Percentiles rank a stretch among this genome's conserved stretches.
phyloP scores from a whole-genome alignment of 2,329 filamentous ascomycete genomes.

The Trichoderma sp. region DNA sequence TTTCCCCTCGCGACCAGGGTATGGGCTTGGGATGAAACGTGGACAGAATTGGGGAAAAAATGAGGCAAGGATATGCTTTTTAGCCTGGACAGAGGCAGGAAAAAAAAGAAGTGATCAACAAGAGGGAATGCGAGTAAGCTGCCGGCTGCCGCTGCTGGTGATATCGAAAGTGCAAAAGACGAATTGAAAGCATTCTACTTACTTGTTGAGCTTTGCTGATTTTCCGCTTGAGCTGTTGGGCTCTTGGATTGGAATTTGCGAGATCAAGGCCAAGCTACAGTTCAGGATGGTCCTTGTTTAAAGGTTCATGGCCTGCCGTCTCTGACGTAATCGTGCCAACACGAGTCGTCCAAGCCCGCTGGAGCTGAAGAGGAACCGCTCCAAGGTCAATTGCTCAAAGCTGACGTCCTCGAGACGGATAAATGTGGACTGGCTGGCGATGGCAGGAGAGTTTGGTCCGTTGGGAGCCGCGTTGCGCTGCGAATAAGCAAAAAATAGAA shows the following conservation, averaged over 20 bases:
- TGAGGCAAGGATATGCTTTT: neutral
- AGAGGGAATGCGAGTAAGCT: neutral
- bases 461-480: neutral
- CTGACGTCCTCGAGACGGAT: conserved; percentile 28
- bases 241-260: conserved; percentile 7
- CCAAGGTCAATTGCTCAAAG: conserved; percentile 8
- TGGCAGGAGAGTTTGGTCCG: conserved; percentile 27
- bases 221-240: neutral
- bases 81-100: neutral
- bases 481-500: neutral
- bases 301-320: neutral
- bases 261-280: neutral
- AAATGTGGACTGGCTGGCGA: conserved; percentile 4
- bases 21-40: conserved; percentile 20
- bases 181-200: conserved; percentile 8
- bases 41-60: conserved; percentile 14
- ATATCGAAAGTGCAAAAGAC: neutral
- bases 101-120: neutral
- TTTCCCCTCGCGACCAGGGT: conserved; percentile 23
- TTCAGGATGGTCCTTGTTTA: conserved; percentile 12
- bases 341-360: neutral
- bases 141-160: neutral
- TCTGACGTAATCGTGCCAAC: conserved; percentile 24
- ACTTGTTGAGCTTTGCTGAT: neutral
- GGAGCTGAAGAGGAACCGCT: conserved; percentile 20